Base-by-base conservation (phyloP, 2,329 filamentous ascomycete species). In the Cyphellophora attinorum region DNA sequence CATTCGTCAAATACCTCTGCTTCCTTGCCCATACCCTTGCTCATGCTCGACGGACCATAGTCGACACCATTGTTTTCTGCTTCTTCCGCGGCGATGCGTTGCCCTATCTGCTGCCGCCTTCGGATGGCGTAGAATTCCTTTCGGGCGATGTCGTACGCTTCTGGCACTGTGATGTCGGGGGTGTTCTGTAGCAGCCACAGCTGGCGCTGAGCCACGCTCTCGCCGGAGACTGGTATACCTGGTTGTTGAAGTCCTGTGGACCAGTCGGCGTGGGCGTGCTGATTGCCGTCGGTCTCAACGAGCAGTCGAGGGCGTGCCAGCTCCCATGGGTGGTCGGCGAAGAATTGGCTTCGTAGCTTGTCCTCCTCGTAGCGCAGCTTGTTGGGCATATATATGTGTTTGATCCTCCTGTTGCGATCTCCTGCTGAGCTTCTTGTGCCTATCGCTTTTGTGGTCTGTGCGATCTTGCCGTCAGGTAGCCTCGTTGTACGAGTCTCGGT, bases 321-420 rank as follows among this genome's bases (percentile, higher is more conserved):
- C 62, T 98, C 91, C 91, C 91, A 98, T 4, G 91, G 91, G 57
- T 98, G 91, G 58, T 98, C 89, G 52, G 72, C 76, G 66, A 84
- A 98, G 64, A 96, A 98, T 17, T 79, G 75, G 47, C 63, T 68
- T 44, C 91, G 79, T 52, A 98, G 68, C 40, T 65, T 61, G 60
- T 98, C 91, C 58, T 98, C 91, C 40, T 81, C 75, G 56, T 91
- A 95, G 35, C 64, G 65, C 44, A 98, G 79, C 38, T 67, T 62
- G 45, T 86, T 74, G 2, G 91, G 91, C 49, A 79, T 76, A 67
- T 88, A 96, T 50, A 94, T 64, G 48, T 76, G 59, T 50, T 69
- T 74, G n/a, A 56, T 54, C 33, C 44, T 46, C 13, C 15, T 11
- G 11, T 28, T 33, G 18, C 30, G 51, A 47, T 33, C 41, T 35